Evolutionary conservation across 352 stramenopile genomes (phyloP).

Genomic region (Aphanomyces stellatus): DNA sequence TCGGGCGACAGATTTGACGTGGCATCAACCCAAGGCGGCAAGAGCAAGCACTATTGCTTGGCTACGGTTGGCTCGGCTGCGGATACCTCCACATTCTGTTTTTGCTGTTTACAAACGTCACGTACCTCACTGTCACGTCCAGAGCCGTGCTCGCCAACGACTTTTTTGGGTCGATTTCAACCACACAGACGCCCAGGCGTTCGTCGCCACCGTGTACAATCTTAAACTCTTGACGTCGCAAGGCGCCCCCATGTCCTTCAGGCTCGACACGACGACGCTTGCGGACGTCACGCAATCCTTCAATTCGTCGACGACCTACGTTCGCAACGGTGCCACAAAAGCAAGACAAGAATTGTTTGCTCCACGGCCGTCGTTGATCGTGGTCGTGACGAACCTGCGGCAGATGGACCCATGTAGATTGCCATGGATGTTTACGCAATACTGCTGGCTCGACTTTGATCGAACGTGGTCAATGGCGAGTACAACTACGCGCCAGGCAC

Average conservation of each 20-base stretch:
- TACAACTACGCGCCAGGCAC: not conserved
- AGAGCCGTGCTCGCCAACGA: constrained; percentile 1
- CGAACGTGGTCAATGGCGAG: not conserved
- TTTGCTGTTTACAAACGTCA: not conserved
- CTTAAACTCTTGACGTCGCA: not conserved
- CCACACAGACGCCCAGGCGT: not conserved
- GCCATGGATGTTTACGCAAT: constrained; percentile 18
- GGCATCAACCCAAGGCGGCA: too few species aligned
- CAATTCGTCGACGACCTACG: not conserved
- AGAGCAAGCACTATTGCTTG: too few species aligned
- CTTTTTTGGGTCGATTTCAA: constrained; percentile 16
- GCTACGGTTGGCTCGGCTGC: not conserved
- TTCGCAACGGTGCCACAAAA: not conserved
- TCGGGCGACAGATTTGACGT: too few species aligned
- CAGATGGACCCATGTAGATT: constrained; percentile 1
- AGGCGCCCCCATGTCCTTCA: not conserved
- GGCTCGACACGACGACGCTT: not conserved
- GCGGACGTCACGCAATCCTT: not conserved
- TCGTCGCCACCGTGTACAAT: constrained; percentile 9
- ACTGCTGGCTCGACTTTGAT: constrained; percentile 13
- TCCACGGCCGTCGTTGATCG: not conserved
- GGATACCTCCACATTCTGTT: not conserved
- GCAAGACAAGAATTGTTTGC: not conserved
- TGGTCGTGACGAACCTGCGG: not conserved
- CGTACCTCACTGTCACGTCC: constrained; percentile 1